Evolutionary conservation across 2,329 filamentous ascomycete genomes (phyloP), one percentile per base, ranked within the genome.

Genomic region (Monosporascus sp.): DNA sequence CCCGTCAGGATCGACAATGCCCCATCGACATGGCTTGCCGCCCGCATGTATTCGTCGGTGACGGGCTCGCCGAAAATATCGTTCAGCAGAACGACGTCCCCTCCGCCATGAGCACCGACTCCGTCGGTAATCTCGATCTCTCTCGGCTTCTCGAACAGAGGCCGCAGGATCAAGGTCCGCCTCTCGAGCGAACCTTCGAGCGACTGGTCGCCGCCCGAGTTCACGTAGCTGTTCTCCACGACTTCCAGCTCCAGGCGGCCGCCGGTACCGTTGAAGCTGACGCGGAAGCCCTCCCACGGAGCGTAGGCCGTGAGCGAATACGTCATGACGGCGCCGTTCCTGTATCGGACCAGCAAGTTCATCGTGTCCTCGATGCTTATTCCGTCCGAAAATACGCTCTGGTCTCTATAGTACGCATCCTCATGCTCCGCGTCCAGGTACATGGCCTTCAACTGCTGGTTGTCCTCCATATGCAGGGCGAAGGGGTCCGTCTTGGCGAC

Each of bases 311-410:
- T 80, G 11, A 82, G 68, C 22, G 74, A 81, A 60, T 85, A 86
- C 1, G 82, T 84, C 64, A 85, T 67, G 26, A 81, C 76, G 0
- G 80, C 80, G 2, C 80, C 78, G 50, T 74, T 81, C 19, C 72
- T 70, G 61, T 86, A 86, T 49, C 76, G 71, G 22, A 85, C 78
- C 46, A 86, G 70, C 24, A 85, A 67, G 40, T 74, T 81, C 81
- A 85, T 83, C 0, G 81, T 85, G 60, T 86, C 83, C 63, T 86
- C 82, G 54, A 85, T 85, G 58, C 74, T 84, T 52, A 86, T 84
- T 1, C 82, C 83, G 55, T 86, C 82, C 0, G 79, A 74, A 51
- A 86, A 85, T 1, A 84, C 81, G 58, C 77, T 83, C 65, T 84
- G 82, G 60, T 86, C 82, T 0, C 82, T 77, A 55, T 80, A 75